Conservation (phyloP, 1,284 basidiomycete genomes). For the Moesziomyces globuligerus region DNA sequence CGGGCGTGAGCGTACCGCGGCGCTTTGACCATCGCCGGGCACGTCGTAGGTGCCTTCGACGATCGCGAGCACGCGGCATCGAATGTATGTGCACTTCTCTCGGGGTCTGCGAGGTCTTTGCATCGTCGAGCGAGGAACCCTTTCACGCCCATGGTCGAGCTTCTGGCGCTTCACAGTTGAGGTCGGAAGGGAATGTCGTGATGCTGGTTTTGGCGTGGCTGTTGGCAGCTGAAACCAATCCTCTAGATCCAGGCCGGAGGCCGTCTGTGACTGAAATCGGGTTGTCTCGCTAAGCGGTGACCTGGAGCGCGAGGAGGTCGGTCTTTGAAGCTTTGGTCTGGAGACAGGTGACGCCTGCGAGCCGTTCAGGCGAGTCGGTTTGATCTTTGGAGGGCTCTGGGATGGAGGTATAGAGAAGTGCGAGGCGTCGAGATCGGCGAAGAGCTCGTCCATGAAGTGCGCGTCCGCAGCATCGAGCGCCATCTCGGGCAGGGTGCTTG, state of each 20-base stretch:
- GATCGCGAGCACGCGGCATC: slow-evolving; percentile 25
- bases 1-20: slow-evolving; percentile 15
- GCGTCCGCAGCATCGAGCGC: slow-evolving; percentile 33
- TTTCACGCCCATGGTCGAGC: slow-evolving; percentile 2
- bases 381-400: slow-evolving; percentile 38
- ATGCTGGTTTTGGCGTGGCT: not conserved
- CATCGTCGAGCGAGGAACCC: not conserved
- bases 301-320: not conserved
- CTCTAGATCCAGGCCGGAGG: slow-evolving; percentile 15
- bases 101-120: not conserved
- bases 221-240: slow-evolving; percentile 14
- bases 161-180: slow-evolving; percentile 28
- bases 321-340: slow-evolving; percentile 1
- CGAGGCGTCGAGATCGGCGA: slow-evolving; percentile 45
- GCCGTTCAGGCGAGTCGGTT: not conserved
- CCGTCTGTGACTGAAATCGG: slow-evolving; percentile 19
- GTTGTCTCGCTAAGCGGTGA: slow-evolving; percentile 22
- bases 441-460: slow-evolving; percentile 47
- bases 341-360: too few species aligned
- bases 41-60: slow-evolving; percentile 24
- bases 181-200: slow-evolving; percentile 15
- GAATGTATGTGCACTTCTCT: slow-evolving; percentile 21
- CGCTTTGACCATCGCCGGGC: not conserved
- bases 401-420: slow-evolving; percentile 42
- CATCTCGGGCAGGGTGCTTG: slow-evolving; percentile 9